phyloP scores from a whole-genome alignment of 495 filamentous ascomycete genomes.

The Aspergillus bridgeri region DNA sequence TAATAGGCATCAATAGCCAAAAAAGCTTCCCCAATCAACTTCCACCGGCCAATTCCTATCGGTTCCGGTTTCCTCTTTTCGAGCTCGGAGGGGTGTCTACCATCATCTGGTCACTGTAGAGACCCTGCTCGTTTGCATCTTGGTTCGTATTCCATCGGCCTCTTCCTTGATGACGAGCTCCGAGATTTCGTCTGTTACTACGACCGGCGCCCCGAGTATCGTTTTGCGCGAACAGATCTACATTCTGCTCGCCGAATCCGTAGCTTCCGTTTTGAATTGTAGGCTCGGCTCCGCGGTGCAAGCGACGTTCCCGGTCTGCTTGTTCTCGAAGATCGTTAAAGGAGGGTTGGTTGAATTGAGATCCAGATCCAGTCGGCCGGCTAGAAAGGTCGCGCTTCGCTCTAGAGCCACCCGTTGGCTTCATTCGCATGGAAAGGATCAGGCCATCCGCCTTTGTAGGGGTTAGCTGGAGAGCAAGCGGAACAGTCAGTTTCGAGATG shows the following conservation, averaged over 20 bases:
- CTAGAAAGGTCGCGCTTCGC: slow-evolving; percentile 28
- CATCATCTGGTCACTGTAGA: slow-evolving; percentile 47
- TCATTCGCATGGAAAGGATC: slow-evolving; percentile 71
- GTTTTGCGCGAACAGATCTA: slow-evolving; percentile 6
- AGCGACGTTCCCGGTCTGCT: slow-evolving; percentile 43
- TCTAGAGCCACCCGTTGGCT: slow-evolving; percentile 39
- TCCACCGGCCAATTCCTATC: slow-evolving; percentile 14
- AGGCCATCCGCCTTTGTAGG: slow-evolving; percentile 74
- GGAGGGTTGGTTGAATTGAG: slow-evolving; percentile 13
- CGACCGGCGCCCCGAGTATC: slow-evolving; percentile 26
- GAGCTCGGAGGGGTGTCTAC: slow-evolving; percentile 33
- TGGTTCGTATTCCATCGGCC: slow-evolving; percentile 12
- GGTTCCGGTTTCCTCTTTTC: slow-evolving; percentile 6
- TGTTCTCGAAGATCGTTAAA: slow-evolving; percentile 47
- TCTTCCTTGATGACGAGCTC: slow-evolving; percentile 12
- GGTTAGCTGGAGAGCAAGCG: slow-evolving; percentile 21
- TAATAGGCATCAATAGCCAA: not conserved
- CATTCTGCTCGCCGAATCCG: slow-evolving; percentile 42
- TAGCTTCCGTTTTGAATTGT: slow-evolving; percentile 58
- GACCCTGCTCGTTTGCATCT: slow-evolving; percentile 19
- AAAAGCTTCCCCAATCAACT: not conserved
- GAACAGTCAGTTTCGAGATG: slow-evolving; percentile 1
- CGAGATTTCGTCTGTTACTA: not conserved
- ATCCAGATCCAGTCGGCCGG: slow-evolving; percentile 15
- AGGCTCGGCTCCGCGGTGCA: slow-evolving; percentile 41